Evolutionary conservation across 2,329 filamentous ascomycete species (phyloP), one percentile per base, ranked within the genome.

Genomic region (Lachnellula suecica): DNA sequence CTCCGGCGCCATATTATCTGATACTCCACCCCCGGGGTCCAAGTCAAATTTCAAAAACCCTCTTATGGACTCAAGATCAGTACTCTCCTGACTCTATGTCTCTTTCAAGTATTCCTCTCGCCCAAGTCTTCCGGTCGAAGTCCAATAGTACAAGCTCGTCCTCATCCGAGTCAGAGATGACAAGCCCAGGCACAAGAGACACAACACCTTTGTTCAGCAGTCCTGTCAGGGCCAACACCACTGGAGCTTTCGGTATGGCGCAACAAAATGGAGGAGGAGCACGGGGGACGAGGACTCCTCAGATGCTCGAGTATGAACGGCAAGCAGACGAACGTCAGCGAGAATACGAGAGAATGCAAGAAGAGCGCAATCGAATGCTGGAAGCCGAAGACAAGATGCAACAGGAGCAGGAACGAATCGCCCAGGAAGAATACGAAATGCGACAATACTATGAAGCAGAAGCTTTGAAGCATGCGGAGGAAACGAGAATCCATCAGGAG

Each of bases 371-470:
- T 3, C 54, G 60, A 7, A 67, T 67, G 63, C 22, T 55, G 2
- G 60, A 59, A 4, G 60, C 57, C 11, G 49, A 61, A 47, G 35
- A 45, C 0, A 57, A 56, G 37, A 65, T 67, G 25, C 46, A 52
- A 19, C 43, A 47, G 17, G 65, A 67, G 44, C 53, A 58, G 24
- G 63, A 66, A 22, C 23, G 65, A 20, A 66, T 67, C 35, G 63
- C 64, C 3, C 63, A 66, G 41, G 65, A 67, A 42, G 62, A 67
- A 38, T 65, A 67, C 47, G 65, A 67, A 41, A 67, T 67, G 63
- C 53, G 58, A 19, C 64, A 66, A 42, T 67, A 66, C 37, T 67
- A 67, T 31, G 63, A 66, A 44, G 62, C 63, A 2, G 65, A 67
- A 44, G 63, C 63, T 9, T 49, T 67, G 49, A 62, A 59, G 38